Conservation (phyloP, 805 yeast species). For the Ogataea populi-albae region DNA sequence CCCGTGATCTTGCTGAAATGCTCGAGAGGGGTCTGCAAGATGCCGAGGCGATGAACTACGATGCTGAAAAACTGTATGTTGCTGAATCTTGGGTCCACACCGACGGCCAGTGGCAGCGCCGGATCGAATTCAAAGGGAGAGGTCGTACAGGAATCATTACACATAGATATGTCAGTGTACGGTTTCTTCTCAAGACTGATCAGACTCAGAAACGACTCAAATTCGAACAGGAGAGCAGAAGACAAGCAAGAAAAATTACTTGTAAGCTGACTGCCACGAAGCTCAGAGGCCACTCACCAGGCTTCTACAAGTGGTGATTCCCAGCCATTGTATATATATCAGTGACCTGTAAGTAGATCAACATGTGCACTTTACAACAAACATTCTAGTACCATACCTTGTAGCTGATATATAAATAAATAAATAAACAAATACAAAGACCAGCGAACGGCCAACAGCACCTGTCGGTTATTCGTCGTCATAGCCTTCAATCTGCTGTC, state of each 20-base stretch:
- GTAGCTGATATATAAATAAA: conserved; percentile 1
- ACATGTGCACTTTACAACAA: no score
- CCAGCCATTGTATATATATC: conserved; percentile 7
- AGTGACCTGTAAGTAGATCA: no score
- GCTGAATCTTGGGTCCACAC: conserved; percentile 89
- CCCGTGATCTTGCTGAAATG: conserved; percentile 74
- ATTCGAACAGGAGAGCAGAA: conserved; percentile 54
- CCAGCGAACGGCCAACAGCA: conserved; percentile 1
- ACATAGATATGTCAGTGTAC: conserved; percentile 77
- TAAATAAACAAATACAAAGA: conserved; percentile 2
- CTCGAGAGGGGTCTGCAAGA: conserved; percentile 70
- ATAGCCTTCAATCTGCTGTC: conserved; percentile 50
- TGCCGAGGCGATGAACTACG: conserved; percentile 56
- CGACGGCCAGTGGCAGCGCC: conserved; percentile 71
- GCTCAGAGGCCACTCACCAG: conserved; percentile 48
- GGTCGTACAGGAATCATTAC: conserved; percentile 80
- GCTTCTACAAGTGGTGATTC: conserved; percentile 53
- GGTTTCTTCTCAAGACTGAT: conserved; percentile 68
- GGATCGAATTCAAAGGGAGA: conserved; percentile 83
- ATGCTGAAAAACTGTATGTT: conserved; percentile 63
- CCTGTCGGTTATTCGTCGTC: conserved; percentile 40
- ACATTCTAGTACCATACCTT: conserved; percentile 1
- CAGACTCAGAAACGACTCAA: conserved; percentile 59
- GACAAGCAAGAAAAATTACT: conserved; percentile 40
- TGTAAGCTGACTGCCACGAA: conserved; percentile 43